A percentile compares a stretch with the other conserved stretches of the same genome.
Evolutionary conservation across 2,329 filamentous ascomycete species (phyloP).

Genomic region (Xylariales sp.): DNA sequence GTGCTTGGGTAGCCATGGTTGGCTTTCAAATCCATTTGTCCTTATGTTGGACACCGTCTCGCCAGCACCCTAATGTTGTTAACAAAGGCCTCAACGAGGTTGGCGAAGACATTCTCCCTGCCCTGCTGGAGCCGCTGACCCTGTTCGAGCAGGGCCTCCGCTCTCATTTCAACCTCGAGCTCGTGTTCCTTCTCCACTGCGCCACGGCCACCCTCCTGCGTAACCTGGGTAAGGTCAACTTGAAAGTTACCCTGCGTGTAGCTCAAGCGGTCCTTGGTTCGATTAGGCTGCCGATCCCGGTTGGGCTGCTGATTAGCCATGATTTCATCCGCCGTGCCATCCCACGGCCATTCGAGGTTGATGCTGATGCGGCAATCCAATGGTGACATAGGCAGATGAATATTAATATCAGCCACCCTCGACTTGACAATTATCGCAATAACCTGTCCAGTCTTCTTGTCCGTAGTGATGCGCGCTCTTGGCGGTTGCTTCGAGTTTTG

Average conservation of each 20-base stretch:
- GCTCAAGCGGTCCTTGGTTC: constrained; percentile 85
- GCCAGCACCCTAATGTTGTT: constrained; percentile 66
- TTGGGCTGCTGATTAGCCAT: constrained; percentile 32
- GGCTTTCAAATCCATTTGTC: no score
- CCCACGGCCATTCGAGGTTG: constrained; percentile 88
- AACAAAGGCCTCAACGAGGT: constrained; percentile 68
- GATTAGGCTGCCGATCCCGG: constrained; percentile 47
- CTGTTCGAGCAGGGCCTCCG: constrained; percentile 60
- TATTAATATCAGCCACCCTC: constrained; percentile 81
- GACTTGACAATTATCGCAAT: constrained; percentile 87
- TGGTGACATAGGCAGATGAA: constrained; percentile 70
- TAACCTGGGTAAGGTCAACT: constrained; percentile 90
- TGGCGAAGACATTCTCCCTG: constrained; percentile 56
- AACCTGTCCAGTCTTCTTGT: constrained; percentile 66
- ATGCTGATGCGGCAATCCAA: constrained; percentile 94
- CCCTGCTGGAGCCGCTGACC: constrained; percentile 50
- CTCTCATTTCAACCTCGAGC: constrained; percentile 73
- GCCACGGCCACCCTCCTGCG: constrained; percentile 38
- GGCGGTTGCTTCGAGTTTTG: constrained; percentile 50
- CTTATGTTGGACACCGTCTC: constrained; percentile 19
- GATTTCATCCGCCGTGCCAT: constrained; percentile 60
- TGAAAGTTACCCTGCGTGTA: constrained; percentile 87
- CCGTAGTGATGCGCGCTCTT: constrained; percentile 70
- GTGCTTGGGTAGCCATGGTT: no score
- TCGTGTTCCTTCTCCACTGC: constrained; percentile 65